Evolutionary conservation across 345 rosid species (phyloP), one percentile per base, ranked within the genome.

Genomic region (Turritis glabra): DNA sequence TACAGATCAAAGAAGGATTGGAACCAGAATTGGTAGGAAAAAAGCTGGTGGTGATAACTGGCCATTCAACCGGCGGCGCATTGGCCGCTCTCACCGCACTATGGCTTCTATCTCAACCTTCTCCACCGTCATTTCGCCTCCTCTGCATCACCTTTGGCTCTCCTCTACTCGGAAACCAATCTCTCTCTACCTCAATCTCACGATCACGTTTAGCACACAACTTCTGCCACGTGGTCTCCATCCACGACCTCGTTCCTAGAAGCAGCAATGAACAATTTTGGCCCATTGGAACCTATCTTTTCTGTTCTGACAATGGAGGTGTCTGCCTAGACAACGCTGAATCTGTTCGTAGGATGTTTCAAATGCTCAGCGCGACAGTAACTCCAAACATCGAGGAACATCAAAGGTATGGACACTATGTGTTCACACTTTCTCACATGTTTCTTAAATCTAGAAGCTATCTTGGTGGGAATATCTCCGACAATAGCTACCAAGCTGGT

Each of bases 41-140:
- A 74, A 82, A 81, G 82, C 80, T 78, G 10, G 72, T 94, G 11
- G 90, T 91, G 40, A 67, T 95, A 15, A 83, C 97, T 3, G 99
- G 99, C 56, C 92, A 95, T 62, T 90, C 91, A 23, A 40, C 87
- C n/a, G 92, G 97, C 7, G 99, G 88, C n/a, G 78, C 97, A 15
- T 41, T 78, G 0, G 96, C 97, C n/a, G 75, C 92, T 37, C 88
- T 95, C 22, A 76, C 88, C 44, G 82, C 96, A 64, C 88, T 95
- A 12, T 88, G 89, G 88, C 90, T 95, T 35, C 97, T 95, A 75
- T 89, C 82, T 33, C 52, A 69, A 71, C 70, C 80, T 48, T 50
- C 80, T 1, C 56, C 72, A 44, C 67, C 81, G 13, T 26, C 76
- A 32, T 19, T 72, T 21, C 69, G 78, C 3, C 78, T 92, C 43